phyloP scores from a whole-genome alignment of 1,284 basidiomycete species.

The Vanrija sp. region DNA sequence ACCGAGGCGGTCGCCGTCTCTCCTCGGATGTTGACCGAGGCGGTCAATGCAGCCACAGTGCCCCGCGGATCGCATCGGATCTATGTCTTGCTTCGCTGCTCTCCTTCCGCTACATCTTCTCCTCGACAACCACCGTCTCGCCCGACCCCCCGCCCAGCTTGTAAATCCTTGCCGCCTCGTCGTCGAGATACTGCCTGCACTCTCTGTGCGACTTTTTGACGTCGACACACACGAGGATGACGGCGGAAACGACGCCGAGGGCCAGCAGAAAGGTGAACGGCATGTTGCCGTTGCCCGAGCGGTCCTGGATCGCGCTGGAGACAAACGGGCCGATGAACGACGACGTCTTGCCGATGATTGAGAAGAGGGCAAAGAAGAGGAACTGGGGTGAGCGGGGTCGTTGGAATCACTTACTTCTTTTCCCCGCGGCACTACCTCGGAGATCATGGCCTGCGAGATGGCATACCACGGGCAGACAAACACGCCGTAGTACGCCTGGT shows the following conservation, averaged over 20 bases:
- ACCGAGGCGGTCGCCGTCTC: too few relatives aligned
- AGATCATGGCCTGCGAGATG: slow-evolving; percentile 53
- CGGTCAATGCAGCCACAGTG: too few relatives aligned
- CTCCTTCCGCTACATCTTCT: too few relatives aligned
- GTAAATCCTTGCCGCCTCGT: slow-evolving; percentile 36
- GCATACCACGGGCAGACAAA: slow-evolving; percentile 22
- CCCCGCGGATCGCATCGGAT: too few relatives aligned
- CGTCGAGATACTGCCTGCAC: slow-evolving; percentile 33
- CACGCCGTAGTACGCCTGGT: slow-evolving; percentile 70
- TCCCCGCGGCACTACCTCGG: slow-evolving; percentile 25
- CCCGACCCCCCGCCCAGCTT: slow-evolving; percentile 7
- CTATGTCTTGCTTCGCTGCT: too few relatives aligned
- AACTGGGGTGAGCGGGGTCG: slow-evolving; percentile 24
- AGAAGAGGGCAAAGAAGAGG: slow-evolving; percentile 31
- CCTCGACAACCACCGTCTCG: too few relatives aligned
- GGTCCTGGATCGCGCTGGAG: slow-evolving; percentile 24
- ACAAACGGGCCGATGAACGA: slow-evolving; percentile 23
- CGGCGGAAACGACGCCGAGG: slow-evolving; percentile 12
- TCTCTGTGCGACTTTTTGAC: slow-evolving; percentile 19
- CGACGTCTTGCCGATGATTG: slow-evolving; percentile 35
- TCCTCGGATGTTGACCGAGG: too few relatives aligned
- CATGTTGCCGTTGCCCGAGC: slow-evolving; percentile 18
- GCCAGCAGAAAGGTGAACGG: slow-evolving; percentile 26
- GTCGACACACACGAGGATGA: slow-evolving; percentile 16
- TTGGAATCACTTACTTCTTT: slow-evolving; percentile 58